Evolutionary conservation across 768 basidiomycete species (phyloP).

Genomic region (Termitomyces sp.): DNA sequence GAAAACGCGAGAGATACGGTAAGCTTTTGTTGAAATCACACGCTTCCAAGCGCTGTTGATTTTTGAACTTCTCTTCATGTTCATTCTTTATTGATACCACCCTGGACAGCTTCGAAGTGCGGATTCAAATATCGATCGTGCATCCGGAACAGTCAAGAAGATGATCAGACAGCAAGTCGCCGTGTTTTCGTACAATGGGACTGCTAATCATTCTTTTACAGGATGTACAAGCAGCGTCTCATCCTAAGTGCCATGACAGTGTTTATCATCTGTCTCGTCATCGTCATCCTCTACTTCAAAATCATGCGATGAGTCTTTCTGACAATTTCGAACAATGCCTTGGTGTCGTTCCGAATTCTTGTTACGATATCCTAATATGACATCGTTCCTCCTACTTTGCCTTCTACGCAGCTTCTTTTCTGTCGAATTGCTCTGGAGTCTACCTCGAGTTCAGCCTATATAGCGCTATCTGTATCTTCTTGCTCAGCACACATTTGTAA

Average conservation of each 20-base stretch:
- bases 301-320: constrained; percentile 17
- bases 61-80: neutral
- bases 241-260: constrained; percentile 72
- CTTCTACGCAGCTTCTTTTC: neutral
- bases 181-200: neutral
- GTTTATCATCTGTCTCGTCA: constrained; percentile 72
- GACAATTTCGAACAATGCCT: neutral
- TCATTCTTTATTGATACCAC: neutral
- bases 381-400: neutral
- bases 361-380: neutral
- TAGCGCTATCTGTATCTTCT: neutral
- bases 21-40: constrained; percentile 15
- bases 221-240: constrained; percentile 89
- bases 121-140: constrained; percentile 79
- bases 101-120: constrained; percentile 62
- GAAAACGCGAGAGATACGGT: constrained; percentile 84
- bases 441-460: neutral
- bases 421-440: neutral
- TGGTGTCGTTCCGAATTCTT: neutral
- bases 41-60: neutral
- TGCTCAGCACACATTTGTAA: neutral
- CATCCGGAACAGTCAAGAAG: constrained; percentile 84
- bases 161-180: constrained; percentile 82
- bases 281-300: constrained; percentile 65
- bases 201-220: constrained; percentile 22